Evolutionary conservation across 176 grass and related monocot genomes (phyloP).

Genomic region (barley (Hordeum vulgare)): DNA sequence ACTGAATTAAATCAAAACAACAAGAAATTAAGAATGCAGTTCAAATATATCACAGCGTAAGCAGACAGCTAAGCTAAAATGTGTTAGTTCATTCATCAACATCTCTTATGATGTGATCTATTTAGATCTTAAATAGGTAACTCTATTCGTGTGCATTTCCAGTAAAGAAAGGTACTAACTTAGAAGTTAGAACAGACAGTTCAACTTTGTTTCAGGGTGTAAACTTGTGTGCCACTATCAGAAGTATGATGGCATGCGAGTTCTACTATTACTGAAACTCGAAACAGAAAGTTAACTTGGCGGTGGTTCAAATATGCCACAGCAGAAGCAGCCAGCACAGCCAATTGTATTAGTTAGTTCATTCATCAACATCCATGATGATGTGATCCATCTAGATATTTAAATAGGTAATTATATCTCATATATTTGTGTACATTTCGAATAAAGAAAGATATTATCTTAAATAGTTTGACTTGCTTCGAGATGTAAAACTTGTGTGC

Average conservation of each 20-base stretch:
- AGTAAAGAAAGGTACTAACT: neutral
- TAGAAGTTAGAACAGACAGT: neutral
- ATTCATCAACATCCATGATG: neutral
- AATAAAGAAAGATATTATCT: neutral
- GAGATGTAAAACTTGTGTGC: neutral
- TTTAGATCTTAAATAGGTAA: neutral
- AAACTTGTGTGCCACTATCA: neutral
- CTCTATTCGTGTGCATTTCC: neutral
- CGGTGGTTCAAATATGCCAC: neutral
- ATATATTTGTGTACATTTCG: neutral
- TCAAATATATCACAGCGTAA: conserved; percentile 12
- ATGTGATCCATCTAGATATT: neutral
- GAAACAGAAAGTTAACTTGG: neutral
- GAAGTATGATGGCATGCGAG: neutral
- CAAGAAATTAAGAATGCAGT: neutral
- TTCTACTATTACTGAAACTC: neutral
- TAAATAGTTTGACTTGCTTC: neutral
- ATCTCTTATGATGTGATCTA: neutral
- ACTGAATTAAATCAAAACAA: conserved; percentile 10
- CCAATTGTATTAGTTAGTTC: neutral
- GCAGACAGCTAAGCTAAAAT: neutral
- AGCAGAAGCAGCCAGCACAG: conserved; percentile 4
- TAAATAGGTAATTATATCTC: neutral
- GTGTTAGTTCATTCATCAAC: neutral
- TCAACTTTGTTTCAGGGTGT: neutral